phyloP scores from a whole-genome alignment of 2,329 filamentous ascomycete species.

The Pseudogymnoascus sp. region DNA sequence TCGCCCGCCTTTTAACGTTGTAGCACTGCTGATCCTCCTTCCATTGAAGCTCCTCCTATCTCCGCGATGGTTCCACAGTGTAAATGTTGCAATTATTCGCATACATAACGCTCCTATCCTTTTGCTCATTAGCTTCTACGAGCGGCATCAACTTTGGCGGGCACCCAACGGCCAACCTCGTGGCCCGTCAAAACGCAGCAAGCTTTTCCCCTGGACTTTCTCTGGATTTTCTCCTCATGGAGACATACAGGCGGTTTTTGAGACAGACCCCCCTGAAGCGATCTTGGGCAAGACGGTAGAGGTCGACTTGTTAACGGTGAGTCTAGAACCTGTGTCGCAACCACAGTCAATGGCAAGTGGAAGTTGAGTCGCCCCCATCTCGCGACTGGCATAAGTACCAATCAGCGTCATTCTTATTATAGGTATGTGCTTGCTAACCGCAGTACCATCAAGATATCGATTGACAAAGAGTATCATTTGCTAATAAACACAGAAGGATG shows the following conservation, averaged over 20 bases:
- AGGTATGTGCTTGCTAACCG: neutral
- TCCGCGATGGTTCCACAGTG: slow-evolving; percentile 85
- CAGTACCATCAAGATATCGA: neutral
- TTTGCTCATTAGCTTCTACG: slow-evolving; percentile 61
- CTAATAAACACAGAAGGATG: neutral
- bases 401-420: neutral
- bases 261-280: slow-evolving; percentile 22
- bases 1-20: slow-evolving; percentile 74
- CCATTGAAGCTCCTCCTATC: slow-evolving; percentile 71
- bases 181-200: slow-evolving; percentile 16
- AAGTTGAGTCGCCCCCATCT: neutral
- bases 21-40: slow-evolving; percentile 65
- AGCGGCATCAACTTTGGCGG: slow-evolving; percentile 61
- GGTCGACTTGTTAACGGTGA: slow-evolving; percentile 12
- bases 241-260: slow-evolving; percentile 28
- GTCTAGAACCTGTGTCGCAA: neutral
- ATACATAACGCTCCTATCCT: slow-evolving; percentile 69
- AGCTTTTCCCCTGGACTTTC: slow-evolving; percentile 22
- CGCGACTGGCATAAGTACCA: neutral
- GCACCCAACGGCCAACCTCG: slow-evolving; percentile 5
- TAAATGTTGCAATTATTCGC: slow-evolving; percentile 71
- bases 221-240: slow-evolving; percentile 26
- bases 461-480: neutral
- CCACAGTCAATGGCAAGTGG: neutral
- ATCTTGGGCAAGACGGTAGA: slow-evolving; percentile 21